phyloP scores from a whole-genome alignment of 164 flowering plant species.

The Vitis rotundifolia region DNA sequence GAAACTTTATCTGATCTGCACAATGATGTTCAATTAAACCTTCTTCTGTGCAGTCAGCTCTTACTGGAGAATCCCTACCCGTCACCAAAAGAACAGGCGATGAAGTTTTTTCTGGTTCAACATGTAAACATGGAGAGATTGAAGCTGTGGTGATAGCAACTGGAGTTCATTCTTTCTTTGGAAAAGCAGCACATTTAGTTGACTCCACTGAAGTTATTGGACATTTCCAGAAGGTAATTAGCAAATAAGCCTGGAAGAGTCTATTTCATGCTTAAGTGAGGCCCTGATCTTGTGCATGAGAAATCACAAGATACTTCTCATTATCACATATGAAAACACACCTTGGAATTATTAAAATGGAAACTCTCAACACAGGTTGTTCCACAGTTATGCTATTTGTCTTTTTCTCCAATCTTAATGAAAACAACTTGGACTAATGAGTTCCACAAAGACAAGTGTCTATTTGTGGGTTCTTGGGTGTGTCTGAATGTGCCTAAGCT shows the following conservation, averaged over 20 bases:
- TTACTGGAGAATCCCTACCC: conserved; percentile 86
- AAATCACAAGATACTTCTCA: neutral
- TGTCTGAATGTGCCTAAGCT: neutral
- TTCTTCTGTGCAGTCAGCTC: conserved; percentile 65
- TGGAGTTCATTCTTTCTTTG: conserved; percentile 74
- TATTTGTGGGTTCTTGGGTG: neutral
- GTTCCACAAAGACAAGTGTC: neutral
- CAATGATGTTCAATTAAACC: neutral
- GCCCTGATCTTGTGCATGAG: neutral
- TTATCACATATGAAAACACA: neutral
- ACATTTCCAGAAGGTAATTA: conserved; percentile 70
- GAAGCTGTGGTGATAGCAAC: conserved; percentile 87
- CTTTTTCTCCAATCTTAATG: neutral
- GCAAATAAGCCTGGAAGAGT: neutral
- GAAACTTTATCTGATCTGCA: neutral
- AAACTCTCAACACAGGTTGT: neutral
- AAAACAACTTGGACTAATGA: neutral
- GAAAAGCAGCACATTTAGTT: conserved; percentile 79
- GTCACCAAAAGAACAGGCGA: conserved; percentile 78
- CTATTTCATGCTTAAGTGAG: neutral
- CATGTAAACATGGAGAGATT: conserved; percentile 82
- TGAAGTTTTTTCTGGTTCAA: conserved; percentile 82
- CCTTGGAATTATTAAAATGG: neutral
- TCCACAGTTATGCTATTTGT: neutral
- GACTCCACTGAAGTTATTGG: conserved; percentile 76